These are phyloP conservation scores for Acidiella bohemica DNA, from an alignment of 495 filamentous ascomycete genomes.

Conservation along the genomic window DNA sequence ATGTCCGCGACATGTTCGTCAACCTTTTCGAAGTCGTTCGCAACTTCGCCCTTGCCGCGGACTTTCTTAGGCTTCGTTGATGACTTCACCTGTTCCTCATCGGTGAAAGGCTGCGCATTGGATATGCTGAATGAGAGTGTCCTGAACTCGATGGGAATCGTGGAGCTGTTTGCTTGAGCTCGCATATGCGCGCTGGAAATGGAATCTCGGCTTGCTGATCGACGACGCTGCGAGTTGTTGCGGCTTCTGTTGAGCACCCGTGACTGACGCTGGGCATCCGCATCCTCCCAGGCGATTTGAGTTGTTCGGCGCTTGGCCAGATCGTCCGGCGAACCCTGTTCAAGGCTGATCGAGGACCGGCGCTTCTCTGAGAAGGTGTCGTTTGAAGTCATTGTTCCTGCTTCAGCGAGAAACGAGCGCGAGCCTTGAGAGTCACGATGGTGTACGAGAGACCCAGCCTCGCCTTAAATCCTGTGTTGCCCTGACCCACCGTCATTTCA, in stretches of 20 bases:
- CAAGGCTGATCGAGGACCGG: too few species aligned
- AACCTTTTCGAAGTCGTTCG: slow-evolving; percentile 31
- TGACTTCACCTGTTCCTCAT: neutral
- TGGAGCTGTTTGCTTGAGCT: slow-evolving; percentile 9
- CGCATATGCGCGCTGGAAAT: slow-evolving; percentile 9
- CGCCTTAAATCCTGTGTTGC: too few species aligned
- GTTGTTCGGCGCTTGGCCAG: too few species aligned
- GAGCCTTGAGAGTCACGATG: too few species aligned
- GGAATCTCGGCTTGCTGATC: slow-evolving; percentile 11
- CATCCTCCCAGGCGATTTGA: slow-evolving; percentile 2
- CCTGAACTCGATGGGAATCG: slow-evolving; percentile 35
- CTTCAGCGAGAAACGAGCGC: too few species aligned
- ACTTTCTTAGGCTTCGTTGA: neutral
- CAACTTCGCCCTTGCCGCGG: slow-evolving; percentile 24
- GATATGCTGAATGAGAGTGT: slow-evolving; percentile 36
- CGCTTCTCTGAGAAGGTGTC: too few species aligned
- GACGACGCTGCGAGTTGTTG: slow-evolving; percentile 3
- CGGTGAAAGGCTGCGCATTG: slow-evolving; percentile 28
- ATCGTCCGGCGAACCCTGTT: too few species aligned
- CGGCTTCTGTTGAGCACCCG: too few species aligned
- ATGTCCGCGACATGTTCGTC: slow-evolving; percentile 29
- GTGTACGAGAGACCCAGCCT: too few species aligned
- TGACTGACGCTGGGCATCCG: neutral
- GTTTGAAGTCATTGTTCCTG: too few species aligned
- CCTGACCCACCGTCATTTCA: too few species aligned